phyloP scores from a whole-genome alignment of 495 filamentous ascomycete genomes.

The Trichoderma reesei region DNA sequence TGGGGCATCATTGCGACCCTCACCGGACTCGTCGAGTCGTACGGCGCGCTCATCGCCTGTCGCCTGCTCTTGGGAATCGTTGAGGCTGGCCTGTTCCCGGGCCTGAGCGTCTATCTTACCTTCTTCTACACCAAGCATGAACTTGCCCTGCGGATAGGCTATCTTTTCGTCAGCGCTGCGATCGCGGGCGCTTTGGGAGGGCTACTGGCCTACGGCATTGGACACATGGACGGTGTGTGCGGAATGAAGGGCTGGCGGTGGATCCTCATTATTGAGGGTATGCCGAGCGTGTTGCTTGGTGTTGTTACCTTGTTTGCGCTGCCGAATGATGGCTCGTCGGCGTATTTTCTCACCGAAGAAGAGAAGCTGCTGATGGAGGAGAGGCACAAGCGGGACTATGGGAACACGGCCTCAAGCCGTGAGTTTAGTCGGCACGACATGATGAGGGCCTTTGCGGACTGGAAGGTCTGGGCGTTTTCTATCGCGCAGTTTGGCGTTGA shows the following conservation, averaged over 20 bases:
- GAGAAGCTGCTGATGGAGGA: slow-evolving; percentile 44
- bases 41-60: slow-evolving; percentile 38
- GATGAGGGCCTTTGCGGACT: slow-evolving; percentile 44
- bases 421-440: slow-evolving; percentile 46
- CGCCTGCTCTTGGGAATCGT: slow-evolving; percentile 52
- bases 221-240: slow-evolving; percentile 55
- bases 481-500: slow-evolving; percentile 58
- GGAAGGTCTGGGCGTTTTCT: slow-evolving; percentile 57
- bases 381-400: slow-evolving; percentile 40
- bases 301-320: slow-evolving; percentile 51
- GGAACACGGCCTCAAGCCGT: slow-evolving; percentile 49
- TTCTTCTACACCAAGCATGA: slow-evolving; percentile 69
- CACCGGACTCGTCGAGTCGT: slow-evolving; percentile 53
- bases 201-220: slow-evolving; percentile 63
- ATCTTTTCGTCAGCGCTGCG: slow-evolving; percentile 68
- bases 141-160: slow-evolving; percentile 62
- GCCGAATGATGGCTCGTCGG: slow-evolving; percentile 54
- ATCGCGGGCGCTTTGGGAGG: slow-evolving; percentile 70
- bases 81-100: slow-evolving; percentile 65
- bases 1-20: slow-evolving; percentile 68
- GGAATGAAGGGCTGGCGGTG: slow-evolving; percentile 55
- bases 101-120: slow-evolving; percentile 58
- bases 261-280: slow-evolving; percentile 65
- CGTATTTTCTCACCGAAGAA: slow-evolving; percentile 49
- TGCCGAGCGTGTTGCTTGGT: slow-evolving; percentile 57